Base-by-base conservation (phyloP, 805 yeast species). In the Tetrapisispora taiwanensis region DNA sequence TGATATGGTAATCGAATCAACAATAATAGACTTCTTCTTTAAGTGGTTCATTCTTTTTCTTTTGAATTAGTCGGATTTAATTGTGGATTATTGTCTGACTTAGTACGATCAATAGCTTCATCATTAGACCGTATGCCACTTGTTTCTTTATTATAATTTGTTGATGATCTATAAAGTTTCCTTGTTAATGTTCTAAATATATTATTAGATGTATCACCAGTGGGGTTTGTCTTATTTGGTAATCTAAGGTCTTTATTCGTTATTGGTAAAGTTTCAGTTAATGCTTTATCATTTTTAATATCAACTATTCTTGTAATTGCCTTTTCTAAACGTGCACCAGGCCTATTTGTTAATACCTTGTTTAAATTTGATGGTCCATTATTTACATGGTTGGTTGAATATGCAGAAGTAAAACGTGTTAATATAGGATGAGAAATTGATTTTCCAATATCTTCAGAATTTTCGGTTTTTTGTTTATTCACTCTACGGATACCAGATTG, bases 401-500 rank as follows among this genome's bases (percentile, higher is more conserved):
- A 28, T 12, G 33, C n/a, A 7, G 40, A 14, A 12, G 32, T 27
- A n/a, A 27, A 27, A 6, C 32, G 22, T 15, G 32, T 17, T 17
- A 37, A 17, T 9, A 33, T 15, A 4, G 92, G 63, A 83, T 18
- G 39, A n/a, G 37, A 14, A 17, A 10, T 6, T 13, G 9, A 7
- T 13, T 4, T 13, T 17, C 10, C n/a, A 13, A n/a, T 34, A 20
- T 4, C 17, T 20, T 13, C 27, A 19, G 22, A 19, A 13, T 24
- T 14, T 19, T 15, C 18, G 2, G 14, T 9, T 7, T n/a, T 10
- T 24, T 22, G 27, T 9, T 8, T 24, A 7, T 22, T 13, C 2
- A 15, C 30, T 7, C 12, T 36, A 5, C 39, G 84, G 1, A 83
- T 88, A 48, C 86, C 86, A 22, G 75, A 30, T 19, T 34, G 38